A percentile compares a stretch with the other conserved stretches of the same genome.
These are phyloP conservation scores for Wallacemonas collosoma DNA, from an alignment of 208 protist genomes.

Conservation along the genomic window DNA sequence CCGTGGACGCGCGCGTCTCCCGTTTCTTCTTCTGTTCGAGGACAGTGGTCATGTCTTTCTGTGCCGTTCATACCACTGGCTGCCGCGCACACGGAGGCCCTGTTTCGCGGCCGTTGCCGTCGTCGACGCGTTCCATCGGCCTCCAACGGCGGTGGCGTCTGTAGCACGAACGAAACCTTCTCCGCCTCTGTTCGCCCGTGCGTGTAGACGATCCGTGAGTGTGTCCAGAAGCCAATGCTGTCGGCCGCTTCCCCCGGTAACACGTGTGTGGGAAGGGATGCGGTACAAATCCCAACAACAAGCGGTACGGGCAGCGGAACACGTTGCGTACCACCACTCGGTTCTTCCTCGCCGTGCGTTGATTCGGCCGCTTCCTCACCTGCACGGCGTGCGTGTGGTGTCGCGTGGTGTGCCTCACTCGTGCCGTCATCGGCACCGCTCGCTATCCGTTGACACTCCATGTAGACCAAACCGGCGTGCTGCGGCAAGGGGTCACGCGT, in stretches of 20 bases:
- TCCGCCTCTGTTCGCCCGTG: constrained; percentile 51
- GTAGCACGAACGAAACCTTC: constrained; percentile 39
- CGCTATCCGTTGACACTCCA: constrained; percentile 43
- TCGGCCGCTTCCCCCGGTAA: constrained; percentile 66
- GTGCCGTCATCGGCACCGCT: no score
- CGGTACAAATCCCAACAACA: constrained; percentile 61
- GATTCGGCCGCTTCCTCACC: background rate
- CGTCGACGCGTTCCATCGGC: constrained; percentile 15
- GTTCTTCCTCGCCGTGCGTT: background rate
- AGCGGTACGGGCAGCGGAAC: constrained; percentile 26
- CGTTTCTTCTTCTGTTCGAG: no score
- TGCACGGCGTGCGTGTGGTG: no score
- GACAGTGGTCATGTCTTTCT: no score
- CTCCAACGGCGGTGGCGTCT: constrained; percentile 15
- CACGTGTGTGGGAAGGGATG: constrained; percentile 37
- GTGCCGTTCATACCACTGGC: no score
- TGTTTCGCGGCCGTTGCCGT: background rate
- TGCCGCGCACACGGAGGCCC: background rate
- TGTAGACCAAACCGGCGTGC: constrained; percentile 56
- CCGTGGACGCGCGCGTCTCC: no score
- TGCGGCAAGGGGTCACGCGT: constrained; percentile 47
- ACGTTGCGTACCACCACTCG: background rate
- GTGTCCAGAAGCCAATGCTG: constrained; percentile 74
- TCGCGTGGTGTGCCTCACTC: no score
- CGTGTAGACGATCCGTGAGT: constrained; percentile 63